These are phyloP conservation scores for Xerocomellus amylosporus DNA, from an alignment of 768 basidiomycete species.

Conservation along the genomic window DNA sequence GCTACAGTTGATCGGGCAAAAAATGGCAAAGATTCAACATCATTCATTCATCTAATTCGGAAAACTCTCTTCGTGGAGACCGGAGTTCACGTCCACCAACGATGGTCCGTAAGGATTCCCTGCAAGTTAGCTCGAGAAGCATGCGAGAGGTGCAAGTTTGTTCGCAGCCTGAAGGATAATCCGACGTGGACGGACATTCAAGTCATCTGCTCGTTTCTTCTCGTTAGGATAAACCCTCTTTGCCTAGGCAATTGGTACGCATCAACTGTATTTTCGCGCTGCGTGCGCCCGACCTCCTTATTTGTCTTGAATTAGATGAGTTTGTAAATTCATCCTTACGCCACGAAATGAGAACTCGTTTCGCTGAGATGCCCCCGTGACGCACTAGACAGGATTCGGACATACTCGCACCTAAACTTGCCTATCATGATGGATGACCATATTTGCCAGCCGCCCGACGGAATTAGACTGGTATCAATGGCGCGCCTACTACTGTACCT, in stretches of 20 bases:
- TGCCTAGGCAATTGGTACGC: neutral
- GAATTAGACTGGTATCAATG: neutral
- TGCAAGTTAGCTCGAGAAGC: constrained; percentile 6
- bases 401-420: neutral
- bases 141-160: neutral
- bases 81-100: no score
- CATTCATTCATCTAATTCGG: no score
- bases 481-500: neutral
- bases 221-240: constrained; percentile 1
- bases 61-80: neutral
- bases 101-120: neutral
- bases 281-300: neutral
- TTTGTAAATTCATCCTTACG: neutral
- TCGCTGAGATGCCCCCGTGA: no score
- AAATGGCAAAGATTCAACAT: no score
- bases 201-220: neutral
- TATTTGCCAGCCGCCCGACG: neutral
- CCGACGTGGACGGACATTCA: neutral
- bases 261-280: neutral
- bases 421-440: no score
- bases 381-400: neutral
- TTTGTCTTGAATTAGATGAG: no score
- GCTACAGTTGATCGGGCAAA: no score
- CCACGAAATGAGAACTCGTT: neutral
- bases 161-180: neutral